Evolutionary conservation across 2,329 filamentous ascomycete genomes (phyloP), one percentile per base, ranked within the genome.

Genomic region (Tetracladium maxilliforme): DNA sequence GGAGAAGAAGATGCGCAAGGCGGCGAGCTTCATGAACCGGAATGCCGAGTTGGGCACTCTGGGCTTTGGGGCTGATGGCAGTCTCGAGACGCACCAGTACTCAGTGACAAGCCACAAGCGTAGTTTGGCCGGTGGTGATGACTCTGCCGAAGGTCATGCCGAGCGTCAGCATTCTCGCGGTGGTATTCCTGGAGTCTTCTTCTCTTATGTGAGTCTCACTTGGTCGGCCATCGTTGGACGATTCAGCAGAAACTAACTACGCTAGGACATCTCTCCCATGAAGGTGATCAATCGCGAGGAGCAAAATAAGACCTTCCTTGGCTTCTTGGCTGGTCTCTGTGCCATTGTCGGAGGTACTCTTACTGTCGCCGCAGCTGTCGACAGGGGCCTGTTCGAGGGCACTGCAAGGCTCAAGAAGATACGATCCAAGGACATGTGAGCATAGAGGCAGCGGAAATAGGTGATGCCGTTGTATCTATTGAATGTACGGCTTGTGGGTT

Each of bases 261-360:
- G 9, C 22, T 27, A 86, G 79, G 90, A 98, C 42, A 98, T 98
- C 49, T 95, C 87, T 3, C 90, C 90, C 5, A 98, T 98, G 90
- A 98, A 95, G 58, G 87, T 98, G 32, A 79, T 98, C 54, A 98
- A 98, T 60, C 78, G 86, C 28, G 92, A 98, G 57, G 77, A 81
- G 37, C 71, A 82, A 23, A 62, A 75, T 32, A 95, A 95, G 62
- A 79, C 78, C 5, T 92, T 98, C 49, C 72, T 82, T 1, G 81
- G 81, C 11, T 98, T 98, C 61, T 53, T 98, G 30, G 87, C 90
- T 2, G 90, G 90, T 23, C 70, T 98, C 12, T 98, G 90, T 49
- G 87, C 87, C 19, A 79, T 95, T 32, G 75, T 98, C 25, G 90
- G 90, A 33, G 90, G 90, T 38, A 98, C 90, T 1, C 55, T 98